Evolutionary conservation across 2,329 filamentous ascomycete species (phyloP).

Genomic region (Colletotrichum sp.): DNA sequence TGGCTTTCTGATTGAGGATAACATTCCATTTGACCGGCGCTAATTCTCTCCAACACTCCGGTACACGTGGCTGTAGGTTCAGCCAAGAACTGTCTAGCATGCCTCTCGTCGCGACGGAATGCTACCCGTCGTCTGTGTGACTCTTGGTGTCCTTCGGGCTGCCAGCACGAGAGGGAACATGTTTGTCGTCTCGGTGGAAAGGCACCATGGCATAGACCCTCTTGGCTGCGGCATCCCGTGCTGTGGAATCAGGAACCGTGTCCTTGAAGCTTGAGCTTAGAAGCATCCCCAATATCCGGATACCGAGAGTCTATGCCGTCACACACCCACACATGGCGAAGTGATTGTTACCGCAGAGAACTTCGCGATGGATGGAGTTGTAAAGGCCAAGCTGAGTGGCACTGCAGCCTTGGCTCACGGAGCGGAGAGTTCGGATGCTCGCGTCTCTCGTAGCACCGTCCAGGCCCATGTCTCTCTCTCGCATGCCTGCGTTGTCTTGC

Average conservation of each 20-base stretch:
- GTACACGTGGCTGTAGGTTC: slow-evolving; percentile 17
- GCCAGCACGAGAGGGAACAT: neutral
- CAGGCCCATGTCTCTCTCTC: neutral
- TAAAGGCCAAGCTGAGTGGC: neutral
- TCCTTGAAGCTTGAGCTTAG: neutral
- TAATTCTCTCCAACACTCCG: slow-evolving; percentile 1
- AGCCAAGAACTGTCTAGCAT: neutral
- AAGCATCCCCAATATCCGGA: neutral
- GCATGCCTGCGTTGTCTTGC: neutral
- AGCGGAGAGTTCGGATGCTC: neutral
- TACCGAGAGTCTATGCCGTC: neutral
- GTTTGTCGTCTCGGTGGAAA: slow-evolving; percentile 1
- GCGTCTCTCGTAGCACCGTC: neutral
- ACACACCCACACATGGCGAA: neutral
- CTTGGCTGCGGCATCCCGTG: slow-evolving; percentile 11
- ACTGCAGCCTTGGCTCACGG: neutral
- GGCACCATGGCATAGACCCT: neutral
- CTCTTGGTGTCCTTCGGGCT: neutral
- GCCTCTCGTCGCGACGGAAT: neutral
- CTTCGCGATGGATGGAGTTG: neutral
- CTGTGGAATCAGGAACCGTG: neutral
- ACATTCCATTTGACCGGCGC: slow-evolving; percentile 19
- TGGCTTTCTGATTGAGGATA: neutral
- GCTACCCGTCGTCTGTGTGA: neutral
- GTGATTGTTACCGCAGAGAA: neutral